Percentiles rank a stretch among this genome's conserved stretches.
These are phyloP conservation scores for Mucuna pruriens DNA, from an alignment of 306 rosid genomes.

Conservation along the genomic window DNA sequence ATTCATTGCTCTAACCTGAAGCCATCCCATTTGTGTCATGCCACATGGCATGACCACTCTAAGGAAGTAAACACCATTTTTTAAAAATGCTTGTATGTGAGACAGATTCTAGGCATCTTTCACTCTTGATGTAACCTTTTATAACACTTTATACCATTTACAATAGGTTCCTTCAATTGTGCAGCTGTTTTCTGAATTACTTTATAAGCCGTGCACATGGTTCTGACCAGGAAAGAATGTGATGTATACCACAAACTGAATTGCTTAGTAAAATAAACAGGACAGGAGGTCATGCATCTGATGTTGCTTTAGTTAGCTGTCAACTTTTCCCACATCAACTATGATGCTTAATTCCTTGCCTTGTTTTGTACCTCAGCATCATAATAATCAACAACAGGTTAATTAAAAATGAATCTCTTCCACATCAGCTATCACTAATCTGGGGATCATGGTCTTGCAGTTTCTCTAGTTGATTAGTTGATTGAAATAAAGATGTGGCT, in stretches of 20 bases:
- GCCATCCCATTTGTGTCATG: constrained; percentile 44
- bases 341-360: constrained; percentile 38
- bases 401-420: constrained; percentile 28
- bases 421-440: constrained; percentile 42
- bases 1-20: constrained; percentile 51
- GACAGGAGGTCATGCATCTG: constrained; percentile 42
- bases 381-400: constrained; percentile 30
- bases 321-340: constrained; percentile 46
- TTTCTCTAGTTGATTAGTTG: constrained; percentile 25
- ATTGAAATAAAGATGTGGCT: constrained; percentile 26
- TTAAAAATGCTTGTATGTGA: constrained; percentile 14
- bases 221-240: constrained; percentile 44
- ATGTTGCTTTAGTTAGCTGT: constrained; percentile 52
- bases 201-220: constrained; percentile 53
- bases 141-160: constrained; percentile 37
- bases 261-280: constrained; percentile 34
- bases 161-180: constrained; percentile 38
- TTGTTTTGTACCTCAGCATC: constrained; percentile 39
- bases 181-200: constrained; percentile 35
- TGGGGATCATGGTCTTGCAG: constrained; percentile 36
- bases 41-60: constrained; percentile 32
- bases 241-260: constrained; percentile 47
- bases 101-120: constrained; percentile 45
- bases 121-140: constrained; percentile 24
- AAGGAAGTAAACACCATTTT: constrained; percentile 8